Evolutionary conservation across 306 rosid species (phyloP).

Genomic region (Vicia faba): DNA sequence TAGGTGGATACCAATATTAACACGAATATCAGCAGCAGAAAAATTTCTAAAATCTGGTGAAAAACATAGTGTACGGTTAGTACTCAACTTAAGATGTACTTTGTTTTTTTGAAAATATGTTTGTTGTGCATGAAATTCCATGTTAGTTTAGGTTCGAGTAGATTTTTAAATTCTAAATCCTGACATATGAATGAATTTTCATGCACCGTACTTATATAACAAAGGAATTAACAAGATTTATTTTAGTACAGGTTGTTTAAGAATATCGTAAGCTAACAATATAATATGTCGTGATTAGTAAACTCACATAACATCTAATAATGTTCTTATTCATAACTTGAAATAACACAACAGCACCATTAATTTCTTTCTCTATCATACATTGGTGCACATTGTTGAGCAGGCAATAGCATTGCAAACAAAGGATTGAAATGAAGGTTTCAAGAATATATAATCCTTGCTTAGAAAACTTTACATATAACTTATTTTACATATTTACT

Average conservation of each 20-base stretch:
- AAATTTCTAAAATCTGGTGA: no score
- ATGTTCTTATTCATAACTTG: conserved; percentile 10
- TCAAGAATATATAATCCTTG: background rate
- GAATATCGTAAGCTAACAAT: background rate
- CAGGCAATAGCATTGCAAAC: background rate
- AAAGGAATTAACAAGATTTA: background rate
- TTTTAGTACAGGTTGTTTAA: no score
- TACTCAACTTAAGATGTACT: no score
- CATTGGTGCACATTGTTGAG: background rate
- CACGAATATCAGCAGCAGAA: no score
- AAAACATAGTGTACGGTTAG: no score
- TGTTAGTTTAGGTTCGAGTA: no score
- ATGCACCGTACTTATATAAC: background rate
- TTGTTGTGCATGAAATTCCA: no score
- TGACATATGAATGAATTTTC: background rate
- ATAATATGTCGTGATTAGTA: background rate
- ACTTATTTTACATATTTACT: background rate
- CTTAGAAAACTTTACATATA: background rate
- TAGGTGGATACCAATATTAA: no score
- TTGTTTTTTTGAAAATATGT: no score
- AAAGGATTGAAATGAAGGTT: background rate
- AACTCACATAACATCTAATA: background rate
- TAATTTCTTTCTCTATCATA: background rate
- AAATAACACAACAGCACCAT: background rate
- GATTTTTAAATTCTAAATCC: background rate